Base-by-base conservation (phyloP, 495 filamentous ascomycete genomes). In the Penicillium bialowiezense region DNA sequence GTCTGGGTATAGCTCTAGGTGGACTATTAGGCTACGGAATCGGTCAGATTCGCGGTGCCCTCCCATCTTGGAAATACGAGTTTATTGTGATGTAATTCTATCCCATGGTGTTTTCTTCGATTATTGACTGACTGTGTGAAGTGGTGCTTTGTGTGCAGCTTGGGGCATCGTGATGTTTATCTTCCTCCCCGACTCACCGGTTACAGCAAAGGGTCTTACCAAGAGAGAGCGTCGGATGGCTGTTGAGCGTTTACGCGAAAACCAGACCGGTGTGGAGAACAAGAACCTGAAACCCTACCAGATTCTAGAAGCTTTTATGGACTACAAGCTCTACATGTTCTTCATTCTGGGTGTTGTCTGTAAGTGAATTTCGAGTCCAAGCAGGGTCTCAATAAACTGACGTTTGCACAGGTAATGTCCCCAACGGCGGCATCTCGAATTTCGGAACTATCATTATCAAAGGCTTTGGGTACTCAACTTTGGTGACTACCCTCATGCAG, bases 251-350 rank as follows among this genome's bases (percentile, higher is more conserved):
- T 64, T 86, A 8, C 68, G 80, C 19, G 71, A 73, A 10, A 84
- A 87, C 43, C 80, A 83, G 51, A 85, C 82, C 0, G 83, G 83
- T 35, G 70, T 86, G n/a, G 82, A 86, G 67, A 86, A 84, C 47
- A 78, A 81, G 39, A 68, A 75, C 46, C 58, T 87, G 39, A 86
- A 86, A 58, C 64, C 58, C 9, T 71, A 70, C 36, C 85, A 88
- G 59, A 68, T 85, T 7, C 50, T 52, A 3, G 85, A 87, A 49
- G 79, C 81, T 7, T 67, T 79, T 31, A 49, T 68, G 18, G 84
- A 88, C 52, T 68, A 78, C 36, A 88, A 87, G 56, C 64, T 83
- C 5, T 85, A 82, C 63, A 73, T 86, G 10, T 77, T 87, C 39
- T 81, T 80, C 23, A 50, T 79, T 14, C 72, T 86, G 53, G 85